A percentile compares a stretch with the other conserved stretches of the same genome.
These are phyloP conservation scores for Ettlia oleoabundans DNA, from an alignment of 139 green algal genomes.

Conservation along the genomic window DNA sequence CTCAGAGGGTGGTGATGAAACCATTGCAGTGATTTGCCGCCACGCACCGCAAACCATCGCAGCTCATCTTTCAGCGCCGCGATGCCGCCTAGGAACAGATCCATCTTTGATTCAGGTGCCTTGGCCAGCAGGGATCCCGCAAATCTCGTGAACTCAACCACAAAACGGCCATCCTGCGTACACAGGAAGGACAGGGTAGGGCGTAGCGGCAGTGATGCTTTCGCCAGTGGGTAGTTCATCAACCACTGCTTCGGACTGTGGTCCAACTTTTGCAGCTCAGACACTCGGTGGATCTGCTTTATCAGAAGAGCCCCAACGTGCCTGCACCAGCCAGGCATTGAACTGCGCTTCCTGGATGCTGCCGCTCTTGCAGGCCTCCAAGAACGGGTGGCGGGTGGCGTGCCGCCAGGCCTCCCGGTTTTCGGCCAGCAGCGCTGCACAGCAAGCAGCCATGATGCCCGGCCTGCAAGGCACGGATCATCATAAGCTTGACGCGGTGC, in stretches of 20 bases:
- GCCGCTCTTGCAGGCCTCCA: not conserved
- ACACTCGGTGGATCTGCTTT: too few species aligned
- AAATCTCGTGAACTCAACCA: conserved; percentile 11
- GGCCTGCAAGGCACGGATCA: too few species aligned
- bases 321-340: conserved; percentile 33
- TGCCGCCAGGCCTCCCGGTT: not conserved
- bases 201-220: not conserved
- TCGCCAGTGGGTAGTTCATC: not conserved
- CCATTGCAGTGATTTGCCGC: not conserved
- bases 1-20: not conserved
- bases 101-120: not conserved
- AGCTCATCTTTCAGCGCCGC: conserved; percentile 28
- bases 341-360: conserved; percentile 16
- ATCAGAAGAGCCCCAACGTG: not conserved
- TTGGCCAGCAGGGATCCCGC: not conserved
- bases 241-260: too few species aligned
- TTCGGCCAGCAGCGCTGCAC: not conserved
- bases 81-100: conserved; percentile 28
- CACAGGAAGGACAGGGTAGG: not conserved
- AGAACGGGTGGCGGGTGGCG: not conserved
- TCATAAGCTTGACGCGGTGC: too few species aligned
- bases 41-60: conserved; percentile 22
- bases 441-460: not conserved
- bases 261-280: too few species aligned
- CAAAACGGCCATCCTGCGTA: conserved; percentile 28